Evolutionary conservation across 495 filamentous ascomycete genomes (phyloP).

Genomic region (Podospora sp.): DNA sequence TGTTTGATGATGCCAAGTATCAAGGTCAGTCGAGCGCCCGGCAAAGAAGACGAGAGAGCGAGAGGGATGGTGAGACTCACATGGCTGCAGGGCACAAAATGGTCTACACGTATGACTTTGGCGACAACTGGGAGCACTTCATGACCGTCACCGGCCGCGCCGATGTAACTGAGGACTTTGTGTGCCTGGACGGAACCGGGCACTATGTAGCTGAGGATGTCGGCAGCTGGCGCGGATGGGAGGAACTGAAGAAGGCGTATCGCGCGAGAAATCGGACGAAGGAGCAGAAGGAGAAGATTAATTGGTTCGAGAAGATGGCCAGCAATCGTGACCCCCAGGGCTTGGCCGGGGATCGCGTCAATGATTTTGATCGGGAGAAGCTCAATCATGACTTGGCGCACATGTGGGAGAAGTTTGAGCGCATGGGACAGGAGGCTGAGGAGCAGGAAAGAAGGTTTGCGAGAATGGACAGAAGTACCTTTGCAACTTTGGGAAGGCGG

Average conservation of each 20-base stretch:
- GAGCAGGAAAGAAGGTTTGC: not conserved
- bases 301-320: too few species aligned
- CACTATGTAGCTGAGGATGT: constrained; percentile 34
- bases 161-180: constrained; percentile 21
- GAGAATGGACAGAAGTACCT: too few species aligned
- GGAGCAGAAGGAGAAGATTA: constrained; percentile 26
- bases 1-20: constrained; percentile 29
- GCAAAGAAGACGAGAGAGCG: not conserved
- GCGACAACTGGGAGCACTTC: constrained; percentile 36
- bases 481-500: too few species aligned
- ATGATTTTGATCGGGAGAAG: constrained; percentile 16
- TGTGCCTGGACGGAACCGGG: constrained; percentile 25
- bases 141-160: constrained; percentile 28
- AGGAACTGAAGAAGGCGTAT: constrained; percentile 32
- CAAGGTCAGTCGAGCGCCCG: constrained; percentile 18
- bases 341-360: constrained; percentile 20
- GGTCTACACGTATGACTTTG: constrained; percentile 38
- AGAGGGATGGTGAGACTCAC: not conserved
- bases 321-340: constrained; percentile 29
- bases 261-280: constrained; percentile 16
- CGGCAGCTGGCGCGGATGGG: constrained; percentile 27
- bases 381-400: constrained; percentile 1
- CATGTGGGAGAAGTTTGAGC: constrained; percentile 18
- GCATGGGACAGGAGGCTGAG: not conserved
- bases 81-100: constrained; percentile 8